Evolutionary conservation across 1,284 basidiomycete species (phyloP), one percentile per base, ranked within the genome.

Genomic region (Apiotrichum porosum): DNA sequence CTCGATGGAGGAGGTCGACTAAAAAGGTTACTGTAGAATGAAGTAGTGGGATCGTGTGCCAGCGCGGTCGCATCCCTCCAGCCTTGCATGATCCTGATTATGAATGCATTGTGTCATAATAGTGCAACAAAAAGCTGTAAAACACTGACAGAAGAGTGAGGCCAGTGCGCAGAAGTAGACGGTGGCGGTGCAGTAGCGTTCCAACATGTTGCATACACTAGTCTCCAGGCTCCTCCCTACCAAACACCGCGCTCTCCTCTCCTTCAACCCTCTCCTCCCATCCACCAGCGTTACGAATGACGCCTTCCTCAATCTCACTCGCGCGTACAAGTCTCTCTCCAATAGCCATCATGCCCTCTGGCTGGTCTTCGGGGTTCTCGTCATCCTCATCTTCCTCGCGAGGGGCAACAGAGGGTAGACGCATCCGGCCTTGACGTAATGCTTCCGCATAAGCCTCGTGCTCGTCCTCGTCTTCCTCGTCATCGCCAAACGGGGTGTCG

Each of bases 1-100:
- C 39, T 66, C 64, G 53, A 77, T 75, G 77, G 77, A 74, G 72
- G 76, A 69, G 66, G 75, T 74, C 53, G 76, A 73, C 65, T 78
- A 72, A 53, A 42, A 15, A 12, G 19, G 41, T 23, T 31, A 31
- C 31, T 24, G 37, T 32, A 45, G 37, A 40, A 17, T 36, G 23
- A 35, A 43, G 24, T 28, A 34, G 18, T 21, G 17, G 32, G 38
- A 40, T 23, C 39, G 51, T 40, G 51, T 45, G 47, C 51, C 51
- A 49, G 51, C 43, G 51, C 51, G 51, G 51, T 53, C 39, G 21
- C 41, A 34, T 28, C 43, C 36, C 26, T 34, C 40, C 26, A 21
- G 44, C 37, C 32, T 47, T 40, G 38, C 22, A 38, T 23, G 36
- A 37, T 41, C 32, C 21, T 31, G 42, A 24, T 42, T 37, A 42